These are phyloP conservation scores for Drechslerella dactyloides DNA, from an alignment of 2,329 filamentous ascomycete genomes.

Conservation along the genomic window DNA sequence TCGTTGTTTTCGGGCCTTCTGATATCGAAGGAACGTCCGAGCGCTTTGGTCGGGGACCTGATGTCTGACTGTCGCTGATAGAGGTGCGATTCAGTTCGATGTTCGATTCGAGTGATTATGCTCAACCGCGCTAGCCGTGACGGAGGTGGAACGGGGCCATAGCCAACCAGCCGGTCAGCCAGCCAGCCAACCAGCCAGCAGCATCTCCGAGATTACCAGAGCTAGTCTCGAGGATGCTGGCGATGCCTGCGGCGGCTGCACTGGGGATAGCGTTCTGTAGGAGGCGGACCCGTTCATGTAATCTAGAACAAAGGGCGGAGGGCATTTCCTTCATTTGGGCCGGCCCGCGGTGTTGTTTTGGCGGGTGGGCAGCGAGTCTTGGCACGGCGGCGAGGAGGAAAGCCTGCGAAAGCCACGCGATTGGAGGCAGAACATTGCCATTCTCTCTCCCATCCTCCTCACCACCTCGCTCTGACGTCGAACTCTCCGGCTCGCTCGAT, in stretches of 20 bases:
- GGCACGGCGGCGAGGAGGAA: constrained; percentile 25
- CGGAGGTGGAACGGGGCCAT: not conserved
- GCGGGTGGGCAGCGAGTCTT: constrained; percentile 22
- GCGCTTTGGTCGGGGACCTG: not conserved
- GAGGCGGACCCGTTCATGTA: not conserved
- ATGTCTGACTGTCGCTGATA: not conserved
- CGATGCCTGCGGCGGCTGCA: no score
- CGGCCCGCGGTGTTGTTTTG: constrained; percentile 10
- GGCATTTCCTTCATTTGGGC: not conserved
- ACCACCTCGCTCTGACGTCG: constrained; percentile 38
- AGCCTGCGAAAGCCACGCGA: constrained; percentile 23
- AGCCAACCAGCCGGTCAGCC: no score
- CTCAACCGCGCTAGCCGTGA: not conserved
- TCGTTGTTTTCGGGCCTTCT: constrained; percentile 14
- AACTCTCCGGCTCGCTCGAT: constrained; percentile 11
- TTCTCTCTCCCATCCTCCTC: constrained; percentile 25
- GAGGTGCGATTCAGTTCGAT: not conserved
- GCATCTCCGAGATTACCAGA: no score
- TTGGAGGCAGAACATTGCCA: constrained; percentile 23
- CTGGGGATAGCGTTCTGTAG: no score
- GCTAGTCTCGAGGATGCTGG: no score
- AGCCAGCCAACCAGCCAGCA: no score
- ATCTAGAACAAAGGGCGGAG: not conserved
- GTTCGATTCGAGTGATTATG: not conserved
- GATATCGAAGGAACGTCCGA: constrained; percentile 19